A percentile compares a stretch with the other conserved stretches of the same genome.
These are phyloP conservation scores for Forsythia suspensa DNA, from an alignment of 257 asterid genomes.

Conservation along the genomic window DNA sequence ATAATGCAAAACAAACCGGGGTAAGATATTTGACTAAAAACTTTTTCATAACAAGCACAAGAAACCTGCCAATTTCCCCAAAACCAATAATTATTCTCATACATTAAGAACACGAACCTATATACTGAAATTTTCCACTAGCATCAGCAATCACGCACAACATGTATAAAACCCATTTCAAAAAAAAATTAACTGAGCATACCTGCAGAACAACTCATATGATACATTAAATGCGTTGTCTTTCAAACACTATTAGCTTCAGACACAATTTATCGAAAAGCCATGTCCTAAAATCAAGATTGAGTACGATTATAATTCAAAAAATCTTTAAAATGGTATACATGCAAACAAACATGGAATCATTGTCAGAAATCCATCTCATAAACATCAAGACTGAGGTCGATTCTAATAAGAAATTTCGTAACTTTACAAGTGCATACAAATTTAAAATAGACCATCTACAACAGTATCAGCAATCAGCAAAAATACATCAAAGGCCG, in stretches of 20 bases:
- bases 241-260: background rate
- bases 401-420: background rate
- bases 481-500: background rate
- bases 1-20: background rate
- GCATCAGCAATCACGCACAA: background rate
- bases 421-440: background rate
- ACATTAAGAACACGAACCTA: background rate
- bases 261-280: background rate
- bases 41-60: background rate
- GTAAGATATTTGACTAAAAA: background rate
- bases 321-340: background rate
- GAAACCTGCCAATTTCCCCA: background rate
- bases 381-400: background rate
- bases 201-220: background rate
- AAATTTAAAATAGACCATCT: background rate
- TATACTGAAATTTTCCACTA: background rate
- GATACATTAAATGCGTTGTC: background rate
- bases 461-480: slow-evolving; percentile 13
- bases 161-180: background rate
- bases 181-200: background rate
- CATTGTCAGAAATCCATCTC: background rate
- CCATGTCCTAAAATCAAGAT: background rate
- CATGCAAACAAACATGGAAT: background rate
- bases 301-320: background rate
- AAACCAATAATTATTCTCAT: background rate